Percentiles rank a stretch among this genome's conserved stretches.
Evolutionary conservation across 805 yeast genomes (phyloP).

Genomic region (Sugiyamaella americana): DNA sequence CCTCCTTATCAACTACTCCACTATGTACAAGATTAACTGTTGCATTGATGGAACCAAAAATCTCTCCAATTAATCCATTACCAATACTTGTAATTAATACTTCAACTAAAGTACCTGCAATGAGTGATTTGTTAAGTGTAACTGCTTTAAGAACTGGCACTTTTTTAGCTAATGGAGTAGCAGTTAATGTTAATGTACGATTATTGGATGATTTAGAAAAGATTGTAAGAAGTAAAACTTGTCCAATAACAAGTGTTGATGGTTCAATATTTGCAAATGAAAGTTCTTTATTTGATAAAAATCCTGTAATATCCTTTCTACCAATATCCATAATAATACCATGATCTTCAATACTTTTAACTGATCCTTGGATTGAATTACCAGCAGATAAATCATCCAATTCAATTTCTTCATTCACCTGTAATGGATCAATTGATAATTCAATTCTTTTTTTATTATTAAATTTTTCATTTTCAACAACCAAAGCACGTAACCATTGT

Average conservation of each 20-base stretch:
- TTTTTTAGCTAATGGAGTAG: constrained; percentile 42
- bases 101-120: constrained; percentile 81
- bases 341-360: constrained; percentile 83
- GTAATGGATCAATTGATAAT: constrained; percentile 66
- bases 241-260: constrained; percentile 48
- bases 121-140: constrained; percentile 69
- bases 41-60: constrained; percentile 68
- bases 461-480: constrained; percentile 47
- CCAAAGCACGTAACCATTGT: constrained; percentile 80
- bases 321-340: constrained; percentile 80
- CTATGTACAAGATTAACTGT: constrained; percentile 65
- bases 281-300: constrained; percentile 67
- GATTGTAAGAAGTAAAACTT: constrained; percentile 60
- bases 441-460: constrained; percentile 57
- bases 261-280: constrained; percentile 33
- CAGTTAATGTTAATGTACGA: constrained; percentile 55
- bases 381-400: constrained; percentile 54
- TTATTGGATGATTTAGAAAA: constrained; percentile 41
- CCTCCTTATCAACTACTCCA: constrained; percentile 37
- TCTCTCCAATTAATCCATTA: constrained; percentile 65
- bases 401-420: constrained; percentile 52
- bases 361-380: constrained; percentile 65
- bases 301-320: constrained; percentile 51
- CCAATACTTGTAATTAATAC: constrained; percentile 57
- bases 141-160: constrained; percentile 47